phyloP scores from a whole-genome alignment of 2,329 filamentous ascomycete species.

The Arthrobotrys musiformis region DNA sequence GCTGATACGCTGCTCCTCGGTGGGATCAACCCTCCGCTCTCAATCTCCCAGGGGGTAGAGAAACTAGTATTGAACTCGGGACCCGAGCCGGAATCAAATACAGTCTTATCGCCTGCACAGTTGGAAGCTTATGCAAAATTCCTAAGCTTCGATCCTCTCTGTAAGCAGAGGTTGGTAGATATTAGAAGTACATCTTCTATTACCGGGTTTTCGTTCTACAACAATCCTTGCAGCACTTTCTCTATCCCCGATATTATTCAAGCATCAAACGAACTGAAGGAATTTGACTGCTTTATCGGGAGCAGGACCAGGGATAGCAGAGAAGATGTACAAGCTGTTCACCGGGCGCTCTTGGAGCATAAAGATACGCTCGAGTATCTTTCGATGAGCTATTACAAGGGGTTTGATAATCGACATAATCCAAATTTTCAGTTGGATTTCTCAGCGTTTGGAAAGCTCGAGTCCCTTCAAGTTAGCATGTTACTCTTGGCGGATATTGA shows the following conservation, averaged over 20 bases:
- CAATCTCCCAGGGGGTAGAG: not conserved
- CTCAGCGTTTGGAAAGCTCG: constrained; percentile 12
- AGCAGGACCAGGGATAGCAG: not conserved
- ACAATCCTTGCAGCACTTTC: constrained; percentile 9
- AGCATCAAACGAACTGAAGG: constrained; percentile 1
- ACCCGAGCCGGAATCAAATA: not conserved
- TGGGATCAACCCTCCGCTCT: not conserved
- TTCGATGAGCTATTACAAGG: constrained; percentile 27
- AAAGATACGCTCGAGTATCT: constrained; percentile 23
- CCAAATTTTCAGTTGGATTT: constrained; percentile 34
- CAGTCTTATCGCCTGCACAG: not conserved
- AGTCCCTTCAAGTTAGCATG: constrained; percentile 22
- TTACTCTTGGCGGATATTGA: constrained; percentile 31
- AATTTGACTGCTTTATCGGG: constrained; percentile 28
- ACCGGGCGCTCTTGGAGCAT: constrained; percentile 12
- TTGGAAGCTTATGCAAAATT: constrained; percentile 2
- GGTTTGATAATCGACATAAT: constrained; percentile 13
- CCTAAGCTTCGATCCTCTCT: constrained; percentile 5
- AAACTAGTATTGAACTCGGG: not conserved
- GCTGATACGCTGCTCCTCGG: not conserved
- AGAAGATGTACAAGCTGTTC: constrained; percentile 2
- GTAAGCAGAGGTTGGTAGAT: not conserved
- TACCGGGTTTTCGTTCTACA: constrained; percentile 24
- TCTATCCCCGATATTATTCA: constrained; percentile 25
- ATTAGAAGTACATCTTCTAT: constrained; percentile 10